Evolutionary conservation across 805 yeast genomes (phyloP).

Genomic region (Ogataea degrootiae): DNA sequence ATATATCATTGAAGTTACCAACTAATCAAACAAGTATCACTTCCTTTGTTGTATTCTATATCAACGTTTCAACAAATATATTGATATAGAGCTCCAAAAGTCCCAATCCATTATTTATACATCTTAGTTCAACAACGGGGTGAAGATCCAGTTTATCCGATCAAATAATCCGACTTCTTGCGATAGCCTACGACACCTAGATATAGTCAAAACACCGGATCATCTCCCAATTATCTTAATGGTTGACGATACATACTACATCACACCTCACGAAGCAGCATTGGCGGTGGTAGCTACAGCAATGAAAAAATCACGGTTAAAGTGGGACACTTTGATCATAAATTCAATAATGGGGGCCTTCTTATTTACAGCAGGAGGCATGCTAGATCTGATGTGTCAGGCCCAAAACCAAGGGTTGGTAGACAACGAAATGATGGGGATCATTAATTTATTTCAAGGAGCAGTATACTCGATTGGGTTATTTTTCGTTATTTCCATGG

Average conservation of each 20-base stretch:
- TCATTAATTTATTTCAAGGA: slow-evolving; percentile 54
- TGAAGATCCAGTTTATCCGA: background rate
- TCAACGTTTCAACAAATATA: too few relatives aligned
- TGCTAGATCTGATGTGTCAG: slow-evolving; percentile 56
- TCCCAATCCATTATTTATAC: too few relatives aligned
- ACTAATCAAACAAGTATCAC: too few relatives aligned
- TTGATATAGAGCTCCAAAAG: too few relatives aligned
- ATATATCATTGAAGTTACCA: too few relatives aligned
- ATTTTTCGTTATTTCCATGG: slow-evolving; percentile 69
- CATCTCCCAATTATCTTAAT: background rate
- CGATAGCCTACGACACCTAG: background rate
- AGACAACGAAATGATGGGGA: slow-evolving; percentile 42
- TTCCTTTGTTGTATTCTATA: too few relatives aligned
- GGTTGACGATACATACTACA: slow-evolving; percentile 49
- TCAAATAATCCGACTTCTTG: background rate
- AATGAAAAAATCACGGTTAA: slow-evolving; percentile 74
- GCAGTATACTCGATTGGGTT: slow-evolving; percentile 64
- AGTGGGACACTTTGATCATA: slow-evolving; percentile 51
- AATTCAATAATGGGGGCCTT: slow-evolving; percentile 70
- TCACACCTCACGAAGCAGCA: slow-evolving; percentile 78
- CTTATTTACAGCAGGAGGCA: slow-evolving; percentile 66
- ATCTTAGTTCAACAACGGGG: background rate
- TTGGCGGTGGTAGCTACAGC: slow-evolving; percentile 80
- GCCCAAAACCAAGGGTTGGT: slow-evolving; percentile 43
- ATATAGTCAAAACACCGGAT: background rate